Evolutionary conservation across 1,284 basidiomycete species (phyloP).

Genomic region (Pulchroboletus neoregius): DNA sequence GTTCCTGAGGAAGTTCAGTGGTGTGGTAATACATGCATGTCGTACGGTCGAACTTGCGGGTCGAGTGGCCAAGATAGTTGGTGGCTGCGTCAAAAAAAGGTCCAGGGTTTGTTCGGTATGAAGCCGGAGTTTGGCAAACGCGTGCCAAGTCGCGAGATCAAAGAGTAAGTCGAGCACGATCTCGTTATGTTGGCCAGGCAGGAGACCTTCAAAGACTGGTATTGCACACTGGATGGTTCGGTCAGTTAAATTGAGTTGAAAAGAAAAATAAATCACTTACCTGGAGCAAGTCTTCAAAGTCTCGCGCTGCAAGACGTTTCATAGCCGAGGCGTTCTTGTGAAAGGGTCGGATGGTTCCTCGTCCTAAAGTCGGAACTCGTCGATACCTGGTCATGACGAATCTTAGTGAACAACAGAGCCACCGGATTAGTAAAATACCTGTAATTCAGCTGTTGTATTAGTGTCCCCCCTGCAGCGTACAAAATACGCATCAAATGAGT

Average conservation of each 20-base stretch:
- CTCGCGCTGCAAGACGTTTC: constrained; percentile 12
- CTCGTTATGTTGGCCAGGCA: constrained; percentile 19
- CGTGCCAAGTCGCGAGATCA: constrained; percentile 22
- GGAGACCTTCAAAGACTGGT: constrained; percentile 25
- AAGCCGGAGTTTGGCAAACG: constrained; percentile 15
- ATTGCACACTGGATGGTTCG: constrained; percentile 18
- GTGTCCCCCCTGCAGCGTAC: neutral
- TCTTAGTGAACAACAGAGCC: too few relatives aligned
- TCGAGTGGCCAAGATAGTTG: constrained; percentile 23
- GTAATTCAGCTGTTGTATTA: constrained; percentile 6
- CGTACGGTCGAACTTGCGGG: constrained; percentile 15
- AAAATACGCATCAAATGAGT: constrained; percentile 20
- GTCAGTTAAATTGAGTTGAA: neutral
- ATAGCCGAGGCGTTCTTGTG: constrained; percentile 8
- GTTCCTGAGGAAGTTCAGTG: constrained; percentile 25
- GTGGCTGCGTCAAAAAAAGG: constrained; percentile 41
- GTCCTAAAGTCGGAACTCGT: neutral
- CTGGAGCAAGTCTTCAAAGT: constrained; percentile 31
- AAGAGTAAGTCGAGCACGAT: constrained; percentile 15
- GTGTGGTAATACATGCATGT: constrained; percentile 21
- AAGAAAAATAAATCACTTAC: constrained; percentile 10
- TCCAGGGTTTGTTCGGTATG: constrained; percentile 30
- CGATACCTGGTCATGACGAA: neutral
- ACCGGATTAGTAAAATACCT: neutral
- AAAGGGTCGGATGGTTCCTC: constrained; percentile 8